phyloP scores from a whole-genome alignment of 169 alveolate genomes.

The Babesia ovata region DNA sequence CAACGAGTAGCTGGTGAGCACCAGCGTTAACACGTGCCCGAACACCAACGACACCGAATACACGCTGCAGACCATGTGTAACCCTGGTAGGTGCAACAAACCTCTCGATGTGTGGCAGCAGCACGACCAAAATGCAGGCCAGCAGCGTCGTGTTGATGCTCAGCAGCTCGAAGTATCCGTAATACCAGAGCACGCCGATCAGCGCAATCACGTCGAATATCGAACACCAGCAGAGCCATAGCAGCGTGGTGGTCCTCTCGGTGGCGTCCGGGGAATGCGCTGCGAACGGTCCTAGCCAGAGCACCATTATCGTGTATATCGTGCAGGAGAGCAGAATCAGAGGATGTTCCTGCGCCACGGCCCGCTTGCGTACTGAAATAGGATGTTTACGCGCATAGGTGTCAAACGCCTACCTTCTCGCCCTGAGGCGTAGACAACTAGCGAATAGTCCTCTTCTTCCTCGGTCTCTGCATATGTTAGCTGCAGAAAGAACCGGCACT shows the following conservation, averaged over 20 bases:
- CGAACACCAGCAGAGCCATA: constrained; percentile 20
- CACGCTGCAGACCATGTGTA: background rate
- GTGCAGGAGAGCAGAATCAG: constrained; percentile 2
- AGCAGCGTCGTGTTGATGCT: constrained; percentile 10
- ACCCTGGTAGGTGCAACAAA: background rate
- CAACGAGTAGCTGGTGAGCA: constrained; percentile 4
- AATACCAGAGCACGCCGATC: background rate
- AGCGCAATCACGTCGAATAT: background rate
- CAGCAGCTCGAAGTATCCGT: constrained; percentile 14
- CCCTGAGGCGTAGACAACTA: constrained; percentile 59
- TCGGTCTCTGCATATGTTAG: constrained; percentile 2
- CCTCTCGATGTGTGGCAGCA: constrained; percentile 31
- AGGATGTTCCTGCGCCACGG: constrained; percentile 16
- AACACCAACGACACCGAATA: constrained; percentile 1
- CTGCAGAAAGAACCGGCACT: background rate
- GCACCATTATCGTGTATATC: constrained; percentile 9
- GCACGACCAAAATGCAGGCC: background rate
- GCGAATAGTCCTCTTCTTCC: constrained; percentile 36
- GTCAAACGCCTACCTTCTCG: constrained; percentile 18
- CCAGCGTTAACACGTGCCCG: constrained; percentile 1
- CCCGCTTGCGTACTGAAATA: constrained; percentile 6
- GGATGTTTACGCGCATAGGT: background rate
- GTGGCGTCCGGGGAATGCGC: constrained; percentile 36
- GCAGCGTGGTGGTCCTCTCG: constrained; percentile 15
- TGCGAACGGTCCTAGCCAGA: constrained; percentile 40